phyloP scores from a whole-genome alignment of 495 filamentous ascomycete species.

The Evernia prunastri region DNA sequence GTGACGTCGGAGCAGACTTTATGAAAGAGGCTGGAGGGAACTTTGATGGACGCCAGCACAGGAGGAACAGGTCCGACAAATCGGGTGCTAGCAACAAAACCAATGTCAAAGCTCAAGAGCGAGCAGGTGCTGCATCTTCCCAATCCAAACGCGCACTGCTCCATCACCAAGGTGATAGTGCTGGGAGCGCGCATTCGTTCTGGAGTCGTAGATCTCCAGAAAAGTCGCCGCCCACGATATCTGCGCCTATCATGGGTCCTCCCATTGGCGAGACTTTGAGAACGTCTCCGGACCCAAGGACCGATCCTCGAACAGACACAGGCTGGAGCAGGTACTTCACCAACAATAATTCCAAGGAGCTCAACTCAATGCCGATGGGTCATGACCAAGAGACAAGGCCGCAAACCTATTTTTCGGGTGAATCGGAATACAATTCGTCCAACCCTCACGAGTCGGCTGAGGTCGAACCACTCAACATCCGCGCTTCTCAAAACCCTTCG shows the following conservation, averaged over 20 bases:
- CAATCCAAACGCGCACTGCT: slow-evolving; percentile 26
- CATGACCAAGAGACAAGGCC: slow-evolving; percentile 22
- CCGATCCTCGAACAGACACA: slow-evolving; percentile 47
- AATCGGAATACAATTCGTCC: slow-evolving; percentile 25
- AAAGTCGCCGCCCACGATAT: slow-evolving; percentile 26
- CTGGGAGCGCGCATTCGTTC: slow-evolving; percentile 25
- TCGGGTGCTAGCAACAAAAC: slow-evolving; percentile 9
- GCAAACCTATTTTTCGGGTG: slow-evolving; percentile 30
- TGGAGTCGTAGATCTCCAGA: slow-evolving; percentile 24
- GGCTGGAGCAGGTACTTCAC: slow-evolving; percentile 59
- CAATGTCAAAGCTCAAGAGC: slow-evolving; percentile 30
- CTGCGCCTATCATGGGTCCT: slow-evolving; percentile 24
- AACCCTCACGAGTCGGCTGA: slow-evolving; percentile 28
- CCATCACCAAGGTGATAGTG: slow-evolving; percentile 23
- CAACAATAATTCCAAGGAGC: slow-evolving; percentile 43
- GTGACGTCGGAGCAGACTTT: slow-evolving; percentile 53
- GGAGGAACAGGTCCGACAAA: slow-evolving; percentile 30
- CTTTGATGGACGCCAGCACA: slow-evolving; percentile 31
- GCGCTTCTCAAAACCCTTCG: slow-evolving; percentile 22
- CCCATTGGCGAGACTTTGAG: slow-evolving; percentile 6
- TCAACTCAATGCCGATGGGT: slow-evolving; percentile 29
- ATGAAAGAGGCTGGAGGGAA: slow-evolving; percentile 46
- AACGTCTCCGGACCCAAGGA: slow-evolving; percentile 27
- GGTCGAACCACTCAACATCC: slow-evolving; percentile 26
- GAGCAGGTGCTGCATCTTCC: slow-evolving; percentile 21